These are phyloP conservation scores for Fusarium sp. DNA, from an alignment of 2,329 filamentous ascomycete species.

Conservation along the genomic window DNA sequence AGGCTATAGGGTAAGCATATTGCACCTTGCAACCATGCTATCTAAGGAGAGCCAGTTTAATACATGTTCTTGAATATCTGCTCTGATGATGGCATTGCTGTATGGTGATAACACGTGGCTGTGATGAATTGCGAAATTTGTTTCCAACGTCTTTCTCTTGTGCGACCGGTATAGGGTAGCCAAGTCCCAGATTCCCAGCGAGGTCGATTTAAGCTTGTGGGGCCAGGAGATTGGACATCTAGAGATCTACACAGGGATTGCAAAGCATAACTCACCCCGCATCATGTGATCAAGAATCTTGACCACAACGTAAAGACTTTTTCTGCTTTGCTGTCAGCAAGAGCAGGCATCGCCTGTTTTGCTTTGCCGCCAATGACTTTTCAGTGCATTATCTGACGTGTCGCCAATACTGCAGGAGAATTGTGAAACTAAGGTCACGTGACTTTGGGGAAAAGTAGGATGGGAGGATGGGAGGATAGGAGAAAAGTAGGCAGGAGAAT, in stretches of 20 bases:
- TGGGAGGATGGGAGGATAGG: background rate
- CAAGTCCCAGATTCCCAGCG: rapidly evolving
- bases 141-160: background rate
- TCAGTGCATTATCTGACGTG: too few relatives aligned
- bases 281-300: background rate
- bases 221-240: background rate
- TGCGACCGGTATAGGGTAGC: background rate
- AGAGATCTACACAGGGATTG: background rate
- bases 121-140: background rate
- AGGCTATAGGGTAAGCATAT: too few relatives aligned
- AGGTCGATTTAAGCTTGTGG: background rate
- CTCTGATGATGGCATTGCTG: too few relatives aligned
- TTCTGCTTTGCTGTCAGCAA: rapidly evolving
- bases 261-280: background rate
- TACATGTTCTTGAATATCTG: too few relatives aligned
- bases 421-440: background rate
- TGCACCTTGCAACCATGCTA: too few relatives aligned
- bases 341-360: rapidly evolving
- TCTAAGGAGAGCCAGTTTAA: too few relatives aligned
- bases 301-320: background rate
- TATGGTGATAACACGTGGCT: too few relatives aligned
- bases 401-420: too few relatives aligned
- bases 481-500: too few relatives aligned
- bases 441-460: background rate
- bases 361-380: too few relatives aligned